Evolutionary conservation across 2,329 filamentous ascomycete genomes (phyloP).

Genomic region (Capronia epimyces): DNA sequence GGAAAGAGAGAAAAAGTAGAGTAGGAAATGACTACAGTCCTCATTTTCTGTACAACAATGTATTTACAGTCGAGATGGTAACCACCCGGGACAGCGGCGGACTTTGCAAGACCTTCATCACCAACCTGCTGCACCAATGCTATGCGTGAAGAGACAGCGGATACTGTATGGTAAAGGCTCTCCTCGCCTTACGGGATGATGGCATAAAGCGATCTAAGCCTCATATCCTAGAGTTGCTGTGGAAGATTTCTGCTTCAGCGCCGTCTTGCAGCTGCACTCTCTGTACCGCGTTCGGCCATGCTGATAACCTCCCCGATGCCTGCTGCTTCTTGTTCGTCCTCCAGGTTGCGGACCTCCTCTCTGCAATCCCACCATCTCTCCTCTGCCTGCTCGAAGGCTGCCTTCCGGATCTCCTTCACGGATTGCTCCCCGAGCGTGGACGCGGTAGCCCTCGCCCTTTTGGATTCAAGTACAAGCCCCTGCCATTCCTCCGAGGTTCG

Average conservation of each 20-base stretch:
- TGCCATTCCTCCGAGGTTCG: constrained; percentile 89
- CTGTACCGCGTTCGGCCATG: constrained; percentile 64
- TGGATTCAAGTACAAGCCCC: constrained; percentile 69
- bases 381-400: constrained; percentile 84
- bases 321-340: constrained; percentile 93
- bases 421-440: constrained; percentile 47
- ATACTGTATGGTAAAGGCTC: constrained; percentile 73
- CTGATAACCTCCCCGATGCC: constrained; percentile 93
- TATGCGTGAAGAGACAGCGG: constrained; percentile 64
- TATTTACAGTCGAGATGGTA: too few relatives aligned
- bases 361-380: constrained; percentile 98
- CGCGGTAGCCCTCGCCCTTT: constrained; percentile 60
- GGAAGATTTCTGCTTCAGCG: neutral
- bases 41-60: neutral
- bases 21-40: constrained; percentile 23
- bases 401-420: constrained; percentile 87
- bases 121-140: constrained; percentile 84
- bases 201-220: constrained; percentile 44
- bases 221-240: neutral
- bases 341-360: constrained; percentile 83
- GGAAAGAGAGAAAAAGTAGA: constrained; percentile 40
- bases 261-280: constrained; percentile 38
- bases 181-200: constrained; percentile 73
- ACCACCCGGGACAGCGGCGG: neutral
- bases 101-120: constrained; percentile 78